phyloP scores from a whole-genome alignment of 1,284 basidiomycete genomes.

The Malassezia psittaci region DNA sequence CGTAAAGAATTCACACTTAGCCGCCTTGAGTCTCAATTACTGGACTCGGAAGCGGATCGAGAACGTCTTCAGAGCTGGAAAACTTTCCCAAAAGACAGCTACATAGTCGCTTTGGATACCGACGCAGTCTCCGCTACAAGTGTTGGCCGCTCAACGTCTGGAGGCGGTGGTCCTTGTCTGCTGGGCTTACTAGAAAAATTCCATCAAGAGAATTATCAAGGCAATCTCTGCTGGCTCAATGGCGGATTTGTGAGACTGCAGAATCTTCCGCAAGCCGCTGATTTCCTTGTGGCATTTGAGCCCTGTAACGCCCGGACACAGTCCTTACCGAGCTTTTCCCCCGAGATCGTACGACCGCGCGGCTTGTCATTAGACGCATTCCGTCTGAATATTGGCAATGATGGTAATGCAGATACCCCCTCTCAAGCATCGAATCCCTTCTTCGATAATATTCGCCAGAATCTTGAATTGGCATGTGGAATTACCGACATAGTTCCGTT shows the following conservation, averaged over 20 bases:
- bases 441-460: conserved; percentile 87
- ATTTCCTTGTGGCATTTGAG: background rate
- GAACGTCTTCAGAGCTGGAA: conserved; percentile 27
- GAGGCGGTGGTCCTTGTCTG: conserved; percentile 40
- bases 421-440: conserved; percentile 46
- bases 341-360: conserved; percentile 7
- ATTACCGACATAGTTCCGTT: conserved; percentile 49
- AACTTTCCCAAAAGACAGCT: background rate
- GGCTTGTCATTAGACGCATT: conserved; percentile 39
- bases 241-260: conserved; percentile 31
- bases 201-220: conserved; percentile 32
- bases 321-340: background rate
- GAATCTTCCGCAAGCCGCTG: background rate
- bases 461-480: conserved; percentile 74
- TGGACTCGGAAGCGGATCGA: conserved; percentile 20
- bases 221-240: conserved; percentile 40
- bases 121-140: conserved; percentile 29
- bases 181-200: conserved; percentile 45
- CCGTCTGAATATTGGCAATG: conserved; percentile 2
- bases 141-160: conserved; percentile 33
- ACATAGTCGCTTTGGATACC: conserved; percentile 40
- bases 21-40: conserved; percentile 37
- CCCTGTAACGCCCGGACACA: too few relatives aligned
- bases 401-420: conserved; percentile 16
- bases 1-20: conserved; percentile 40